Conservation (phyloP, 2,329 filamentous ascomycete genomes). For the Beauveria sp. region DNA sequence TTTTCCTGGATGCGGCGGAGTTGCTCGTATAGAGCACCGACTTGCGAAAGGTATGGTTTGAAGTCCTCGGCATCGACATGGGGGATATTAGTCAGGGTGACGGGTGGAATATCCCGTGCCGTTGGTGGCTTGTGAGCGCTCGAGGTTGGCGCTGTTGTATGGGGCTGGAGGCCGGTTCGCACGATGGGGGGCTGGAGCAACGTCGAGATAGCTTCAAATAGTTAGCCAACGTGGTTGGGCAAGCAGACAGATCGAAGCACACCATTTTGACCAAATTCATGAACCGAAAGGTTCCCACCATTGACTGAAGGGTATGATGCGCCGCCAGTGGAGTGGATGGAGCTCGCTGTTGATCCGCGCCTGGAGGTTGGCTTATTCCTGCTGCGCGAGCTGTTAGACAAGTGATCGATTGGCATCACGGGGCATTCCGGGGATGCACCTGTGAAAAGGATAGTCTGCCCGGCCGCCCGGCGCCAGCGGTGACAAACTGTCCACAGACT, state of each 20-base stretch:
- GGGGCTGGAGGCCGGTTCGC: slow-evolving; percentile 75
- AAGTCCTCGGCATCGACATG: slow-evolving; percentile 76
- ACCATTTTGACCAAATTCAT: slow-evolving; percentile 82
- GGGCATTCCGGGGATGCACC: slow-evolving; percentile 29
- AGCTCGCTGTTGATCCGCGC: slow-evolving; percentile 79
- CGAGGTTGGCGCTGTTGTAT: slow-evolving; percentile 61
- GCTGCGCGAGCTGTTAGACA: not conserved
- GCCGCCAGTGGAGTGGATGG: slow-evolving; percentile 81
- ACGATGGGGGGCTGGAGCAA: slow-evolving; percentile 87
- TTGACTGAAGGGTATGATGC: slow-evolving; percentile 61
- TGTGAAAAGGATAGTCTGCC: slow-evolving; percentile 52
- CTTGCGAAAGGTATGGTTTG: slow-evolving; percentile 73
- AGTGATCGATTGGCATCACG: not conserved
- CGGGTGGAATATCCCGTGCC: slow-evolving; percentile 83
- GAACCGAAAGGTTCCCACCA: slow-evolving; percentile 46
- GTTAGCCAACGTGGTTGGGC: not conserved
- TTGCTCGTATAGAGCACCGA: slow-evolving; percentile 82
- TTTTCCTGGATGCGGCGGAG: slow-evolving; percentile 76
- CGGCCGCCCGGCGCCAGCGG: slow-evolving; percentile 42
- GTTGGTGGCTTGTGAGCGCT: slow-evolving; percentile 77
- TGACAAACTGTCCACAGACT: slow-evolving; percentile 58
- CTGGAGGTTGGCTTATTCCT: slow-evolving; percentile 36
- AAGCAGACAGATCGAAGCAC: slow-evolving; percentile 16
- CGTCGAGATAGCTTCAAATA: slow-evolving; percentile 69
- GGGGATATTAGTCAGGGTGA: slow-evolving; percentile 80